Evolutionary conservation across 2,329 filamentous ascomycete species (phyloP), one percentile per base, ranked within the genome.

Genomic region (Phaeosphaeriaceae sp.): DNA sequence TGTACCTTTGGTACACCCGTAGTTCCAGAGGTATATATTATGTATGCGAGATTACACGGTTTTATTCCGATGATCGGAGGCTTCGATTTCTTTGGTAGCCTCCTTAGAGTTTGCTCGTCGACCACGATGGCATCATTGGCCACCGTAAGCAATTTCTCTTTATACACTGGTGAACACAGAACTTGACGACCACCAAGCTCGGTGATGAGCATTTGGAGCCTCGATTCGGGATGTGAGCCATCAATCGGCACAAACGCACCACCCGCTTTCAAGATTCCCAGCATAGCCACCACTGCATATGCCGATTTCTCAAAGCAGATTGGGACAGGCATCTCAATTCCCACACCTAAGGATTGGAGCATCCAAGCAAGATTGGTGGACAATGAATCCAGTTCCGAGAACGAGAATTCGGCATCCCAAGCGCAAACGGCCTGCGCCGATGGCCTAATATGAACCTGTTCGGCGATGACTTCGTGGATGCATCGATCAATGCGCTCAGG

Each of bases 21-120:
- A 16, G 64, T 71, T 12, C 67, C 67, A 17, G 68, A 72, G 0
- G 81, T 82, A 56, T 87, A 84, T 6, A 89, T 78, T 13, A 86
- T 77, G 59, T 86, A 88, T 0, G 85, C 84, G 3, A 79, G 76
- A 37, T 81, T 46, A 74, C 76, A 2, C 74, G 76, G 5, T 64
- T 67, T 20, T 66, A 61, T 64, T 66, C 66, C 26, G 71, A 64
- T n/a, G 70, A 74, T 44, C 55, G 71, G 50, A 70, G 67, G 48
- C 72, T 76, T 61, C 69, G 61, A 15, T 55, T 43, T 63, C 48
- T 46, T 41, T 52, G 35, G 74, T 28, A 55, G 68, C 66, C 49
- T 58, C 34, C 45, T 62, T 79, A 74, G 2, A 75, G 73, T 50
- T 74, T 76, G 20, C 71, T 71, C 34, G 75, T 77, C 41, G 74